These are phyloP conservation scores for Hortiboletus flavorubellus DNA, from an alignment of 768 basidiomycete genomes.

Conservation along the genomic window DNA sequence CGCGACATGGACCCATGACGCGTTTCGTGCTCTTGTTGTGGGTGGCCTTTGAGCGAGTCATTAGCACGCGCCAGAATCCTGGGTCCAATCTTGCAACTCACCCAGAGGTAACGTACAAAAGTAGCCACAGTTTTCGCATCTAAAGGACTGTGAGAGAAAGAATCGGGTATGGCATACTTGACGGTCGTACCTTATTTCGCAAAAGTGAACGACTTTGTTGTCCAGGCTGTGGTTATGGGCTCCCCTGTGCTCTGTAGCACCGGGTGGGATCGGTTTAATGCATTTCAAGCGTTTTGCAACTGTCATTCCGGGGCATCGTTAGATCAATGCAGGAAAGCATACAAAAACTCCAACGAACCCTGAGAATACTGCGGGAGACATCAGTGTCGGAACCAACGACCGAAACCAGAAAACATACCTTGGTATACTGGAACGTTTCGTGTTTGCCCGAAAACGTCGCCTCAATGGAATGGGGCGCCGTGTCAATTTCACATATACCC, in stretches of 20 bases:
- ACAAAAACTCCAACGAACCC: conserved; percentile 30
- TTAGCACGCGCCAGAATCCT: background rate
- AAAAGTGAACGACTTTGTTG: conserved; percentile 48
- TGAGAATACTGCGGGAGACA: conserved; percentile 45
- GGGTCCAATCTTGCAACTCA: conserved; percentile 17
- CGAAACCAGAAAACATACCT: conserved; percentile 35
- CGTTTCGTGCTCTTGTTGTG: conserved; percentile 60
- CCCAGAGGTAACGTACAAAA: conserved; percentile 56
- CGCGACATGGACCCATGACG: conserved; percentile 61
- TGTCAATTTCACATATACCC: conserved; percentile 60
- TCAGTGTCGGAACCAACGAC: background rate
- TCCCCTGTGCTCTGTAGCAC: conserved; percentile 41
- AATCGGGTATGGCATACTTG: background rate
- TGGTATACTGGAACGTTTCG: conserved; percentile 63
- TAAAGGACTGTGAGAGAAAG: conserved; percentile 14
- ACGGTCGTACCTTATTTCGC: conserved; percentile 41
- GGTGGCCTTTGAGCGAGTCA: conserved; percentile 39
- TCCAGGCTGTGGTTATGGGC: conserved; percentile 48
- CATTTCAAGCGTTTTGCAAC: conserved; percentile 52
- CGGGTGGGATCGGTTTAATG: conserved; percentile 43
- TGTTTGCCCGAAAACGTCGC: conserved; percentile 59
- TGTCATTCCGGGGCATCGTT: conserved; percentile 14
- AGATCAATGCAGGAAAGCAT: background rate
- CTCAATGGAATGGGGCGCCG: conserved; percentile 54
- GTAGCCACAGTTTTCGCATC: conserved; percentile 56